A percentile compares a stretch with the other conserved stretches of the same genome.
Conservation (phyloP, 169 alveolate genomes). For the Plasmodium vinckei region DNA sequence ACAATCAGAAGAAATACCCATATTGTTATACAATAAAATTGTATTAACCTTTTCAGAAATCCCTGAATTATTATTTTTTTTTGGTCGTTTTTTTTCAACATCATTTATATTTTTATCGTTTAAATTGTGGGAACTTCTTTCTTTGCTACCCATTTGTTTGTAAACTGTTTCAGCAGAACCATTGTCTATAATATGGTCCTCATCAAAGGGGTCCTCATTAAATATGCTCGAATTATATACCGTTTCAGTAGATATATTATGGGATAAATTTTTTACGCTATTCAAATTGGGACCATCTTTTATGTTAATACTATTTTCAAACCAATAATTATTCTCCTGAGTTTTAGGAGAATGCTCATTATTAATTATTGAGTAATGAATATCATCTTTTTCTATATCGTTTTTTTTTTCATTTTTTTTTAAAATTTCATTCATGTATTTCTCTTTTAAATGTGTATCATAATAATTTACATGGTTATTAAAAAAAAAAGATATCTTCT, state of each 20-base stretch:
- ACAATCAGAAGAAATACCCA: background rate
- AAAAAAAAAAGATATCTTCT: slow-evolving; percentile 29
- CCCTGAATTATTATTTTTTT: slow-evolving; percentile 7
- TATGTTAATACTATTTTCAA: too few relatives aligned
- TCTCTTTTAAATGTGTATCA: slow-evolving; percentile 65
- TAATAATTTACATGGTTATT: slow-evolving; percentile 38
- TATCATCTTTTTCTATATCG: background rate
- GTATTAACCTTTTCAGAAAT: slow-evolving; percentile 74
- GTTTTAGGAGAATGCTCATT: too few relatives aligned
- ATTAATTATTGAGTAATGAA: too few relatives aligned
- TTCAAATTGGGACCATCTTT: too few relatives aligned
- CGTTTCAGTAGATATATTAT: too few relatives aligned
- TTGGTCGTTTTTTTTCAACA: slow-evolving; percentile 37
- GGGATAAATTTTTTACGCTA: too few relatives aligned
- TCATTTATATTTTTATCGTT: too few relatives aligned
- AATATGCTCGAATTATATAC: too few relatives aligned
- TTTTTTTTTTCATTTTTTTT: background rate
- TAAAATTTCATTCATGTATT: slow-evolving; percentile 37
- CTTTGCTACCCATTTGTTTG: background rate
- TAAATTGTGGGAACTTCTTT: too few relatives aligned
- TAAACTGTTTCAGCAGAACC: background rate
- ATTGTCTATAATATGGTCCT: background rate
- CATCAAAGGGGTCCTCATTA: too few relatives aligned
- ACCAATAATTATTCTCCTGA: too few relatives aligned
- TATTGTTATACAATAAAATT: slow-evolving; percentile 31